Evolutionary conservation across 1,284 basidiomycete genomes (phyloP).

Genomic region (Leccinum fuscescens): DNA sequence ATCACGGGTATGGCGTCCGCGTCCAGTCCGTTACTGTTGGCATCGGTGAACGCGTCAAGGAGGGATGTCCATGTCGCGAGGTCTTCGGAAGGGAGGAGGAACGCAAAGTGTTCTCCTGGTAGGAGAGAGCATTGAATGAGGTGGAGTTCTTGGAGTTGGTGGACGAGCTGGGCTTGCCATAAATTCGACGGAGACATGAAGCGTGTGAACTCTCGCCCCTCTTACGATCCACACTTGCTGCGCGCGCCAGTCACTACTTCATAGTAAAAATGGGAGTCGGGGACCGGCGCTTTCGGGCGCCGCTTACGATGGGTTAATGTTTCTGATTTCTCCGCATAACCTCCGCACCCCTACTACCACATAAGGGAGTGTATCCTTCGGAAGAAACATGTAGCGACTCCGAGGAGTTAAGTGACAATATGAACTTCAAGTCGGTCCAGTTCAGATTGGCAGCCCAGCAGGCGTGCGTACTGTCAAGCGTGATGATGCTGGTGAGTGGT

Average conservation of each 20-base stretch:
- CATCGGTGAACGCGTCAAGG: conserved; percentile 23
- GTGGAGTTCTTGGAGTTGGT: conserved; percentile 49
- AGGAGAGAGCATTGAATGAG: conserved; percentile 59
- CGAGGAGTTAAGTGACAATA: neutral
- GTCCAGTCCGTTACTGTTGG: neutral
- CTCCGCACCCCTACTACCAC: neutral
- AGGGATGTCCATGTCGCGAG: conserved; percentile 38
- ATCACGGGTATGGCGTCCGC: neutral
- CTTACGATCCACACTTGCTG: too few relatives aligned
- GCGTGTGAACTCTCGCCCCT: neutral
- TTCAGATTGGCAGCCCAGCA: neutral
- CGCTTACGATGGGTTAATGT: neutral
- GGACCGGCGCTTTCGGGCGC: too few relatives aligned
- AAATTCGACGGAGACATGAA: neutral
- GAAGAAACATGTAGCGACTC: neutral
- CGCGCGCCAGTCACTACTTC: too few relatives aligned
- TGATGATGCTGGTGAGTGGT: conserved; percentile 60
- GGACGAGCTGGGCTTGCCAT: conserved; percentile 1
- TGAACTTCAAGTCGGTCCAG: neutral
- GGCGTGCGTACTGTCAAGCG: conserved; percentile 40
- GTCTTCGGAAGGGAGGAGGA: conserved; percentile 37
- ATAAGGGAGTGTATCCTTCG: neutral
- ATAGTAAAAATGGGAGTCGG: too few relatives aligned
- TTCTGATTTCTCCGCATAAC: neutral
- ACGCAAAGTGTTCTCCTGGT: conserved; percentile 51